A percentile compares a stretch with the other conserved stretches of the same genome.
Conservation (phyloP, 2,329 filamentous ascomycete species). For the Lomentospora prolificans region DNA sequence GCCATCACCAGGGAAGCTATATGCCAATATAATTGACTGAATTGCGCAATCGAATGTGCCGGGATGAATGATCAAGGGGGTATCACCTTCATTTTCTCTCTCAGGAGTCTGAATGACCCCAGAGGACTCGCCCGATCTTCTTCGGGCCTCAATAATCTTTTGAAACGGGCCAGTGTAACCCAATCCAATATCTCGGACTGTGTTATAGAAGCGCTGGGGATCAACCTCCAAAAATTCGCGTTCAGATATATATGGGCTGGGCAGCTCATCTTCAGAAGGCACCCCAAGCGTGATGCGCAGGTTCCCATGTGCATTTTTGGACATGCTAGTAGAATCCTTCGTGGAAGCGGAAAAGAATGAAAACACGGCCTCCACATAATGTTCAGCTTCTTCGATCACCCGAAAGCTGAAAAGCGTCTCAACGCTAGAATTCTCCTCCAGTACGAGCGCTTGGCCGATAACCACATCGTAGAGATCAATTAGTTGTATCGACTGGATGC, state of each 20-base stretch:
- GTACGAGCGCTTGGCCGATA: neutral
- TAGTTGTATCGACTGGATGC: neutral
- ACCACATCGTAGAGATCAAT: neutral
- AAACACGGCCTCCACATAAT: neutral
- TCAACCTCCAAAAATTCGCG: neutral
- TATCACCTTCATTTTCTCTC: neutral
- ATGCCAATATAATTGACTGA: neutral
- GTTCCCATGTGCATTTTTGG: neutral
- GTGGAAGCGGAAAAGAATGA: neutral
- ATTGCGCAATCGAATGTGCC: neutral
- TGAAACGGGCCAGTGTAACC: neutral
- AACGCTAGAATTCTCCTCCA: neutral
- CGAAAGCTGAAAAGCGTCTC: constrained; percentile 1
- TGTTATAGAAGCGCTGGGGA: neutral
- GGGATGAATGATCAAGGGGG: neutral
- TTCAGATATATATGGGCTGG: neutral
- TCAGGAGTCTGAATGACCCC: neutral
- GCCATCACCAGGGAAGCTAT: neutral
- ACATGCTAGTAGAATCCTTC: neutral
- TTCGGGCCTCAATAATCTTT: neutral
- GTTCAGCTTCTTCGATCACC: neutral
- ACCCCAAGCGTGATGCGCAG: neutral
- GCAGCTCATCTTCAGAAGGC: neutral
- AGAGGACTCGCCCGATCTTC: neutral
- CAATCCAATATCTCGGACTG: neutral